phyloP scores from a whole-genome alignment of 1,284 basidiomycete genomes.

The Sporisorium scitamineum region DNA sequence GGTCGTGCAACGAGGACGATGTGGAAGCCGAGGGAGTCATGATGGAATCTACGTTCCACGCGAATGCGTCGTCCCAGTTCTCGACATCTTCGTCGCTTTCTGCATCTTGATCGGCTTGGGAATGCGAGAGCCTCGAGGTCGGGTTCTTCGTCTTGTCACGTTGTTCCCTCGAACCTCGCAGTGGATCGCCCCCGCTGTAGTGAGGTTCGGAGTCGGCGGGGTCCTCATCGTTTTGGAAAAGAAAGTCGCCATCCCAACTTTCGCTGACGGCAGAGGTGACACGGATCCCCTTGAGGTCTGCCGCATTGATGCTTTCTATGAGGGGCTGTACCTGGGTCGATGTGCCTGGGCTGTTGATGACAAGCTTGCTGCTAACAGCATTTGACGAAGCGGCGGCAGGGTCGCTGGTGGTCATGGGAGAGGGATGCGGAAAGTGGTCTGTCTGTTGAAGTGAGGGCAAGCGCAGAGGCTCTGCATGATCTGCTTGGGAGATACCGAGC shows the following conservation, averaged over 20 bases:
- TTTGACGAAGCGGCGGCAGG: not conserved
- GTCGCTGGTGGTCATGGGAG: not conserved
- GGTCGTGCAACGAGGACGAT: conserved; percentile 13
- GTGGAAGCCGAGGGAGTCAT: conserved; percentile 24
- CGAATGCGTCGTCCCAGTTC: conserved; percentile 53
- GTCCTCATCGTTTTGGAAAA: conserved; percentile 51
- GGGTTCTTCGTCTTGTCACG: not conserved
- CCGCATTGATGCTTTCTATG: conserved; percentile 8
- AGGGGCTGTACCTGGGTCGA: not conserved
- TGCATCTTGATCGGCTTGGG: not conserved
- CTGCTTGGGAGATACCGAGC: conserved; percentile 33
- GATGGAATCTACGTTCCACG: conserved; percentile 36
- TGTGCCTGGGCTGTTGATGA: not conserved
- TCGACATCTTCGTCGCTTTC: conserved; percentile 48
- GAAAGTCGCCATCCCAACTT: conserved; percentile 60
- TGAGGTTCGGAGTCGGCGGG: conserved; percentile 1
- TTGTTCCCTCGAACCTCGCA: not conserved
- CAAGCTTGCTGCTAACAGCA: not conserved
- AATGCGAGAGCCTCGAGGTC: not conserved
- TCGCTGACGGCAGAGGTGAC: conserved; percentile 51
- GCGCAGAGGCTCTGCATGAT: conserved; percentile 28
- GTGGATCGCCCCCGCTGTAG: not conserved
- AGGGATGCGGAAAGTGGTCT: not conserved
- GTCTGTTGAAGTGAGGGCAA: conserved; percentile 12
- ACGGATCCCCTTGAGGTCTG: conserved; percentile 34